Base-by-base conservation (phyloP, 306 rosid species). In the Cicer chorassanicum region DNA sequence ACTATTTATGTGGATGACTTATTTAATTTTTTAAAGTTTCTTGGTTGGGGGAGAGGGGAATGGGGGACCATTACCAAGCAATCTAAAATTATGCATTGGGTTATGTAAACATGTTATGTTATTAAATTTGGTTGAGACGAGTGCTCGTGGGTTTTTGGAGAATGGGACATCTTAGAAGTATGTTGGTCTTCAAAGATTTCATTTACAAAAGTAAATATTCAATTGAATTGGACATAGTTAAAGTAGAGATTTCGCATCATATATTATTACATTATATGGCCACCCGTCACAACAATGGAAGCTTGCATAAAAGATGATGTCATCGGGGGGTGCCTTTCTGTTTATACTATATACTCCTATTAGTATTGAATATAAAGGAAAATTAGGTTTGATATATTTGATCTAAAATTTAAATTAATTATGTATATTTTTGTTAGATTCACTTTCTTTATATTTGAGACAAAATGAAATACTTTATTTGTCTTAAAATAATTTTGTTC, bases 61-160 rank as follows among this genome's bases (percentile, higher is more conserved):
- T 77, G 88, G 90, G 87, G 96, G 96, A 89, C 90, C 85, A 82
- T 71, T 45, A 66, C 41, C 15, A 60, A 82, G 79, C 84, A 86
- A 83, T 88, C 89, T 82, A 84, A 84, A 88, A 78, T 76, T 61
- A 65, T 82, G 83, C 79, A 72, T 80, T 34, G 89, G 89, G 86
- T 72, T 77, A 71, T 69, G 92, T 73, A 86, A 86, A 85, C 83
- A 82, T 70, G 10, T 72, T 74, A 41, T 7, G 29, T 13, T 60
- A 79, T 79, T 80, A 74, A 84, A 80, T 83, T 78, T 70, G 80
- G 61, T 80, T 82, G 77, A 84, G 88, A 87, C 65, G 87, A 85
- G 88, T 86, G 97, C 93, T 92, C 98, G 97, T 91, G 98, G 97
- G 91, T 83, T 91, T 89, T 91, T 75, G 98, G 86, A 88, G 88